Evolutionary conservation across 148 eudicot genomes (phyloP).

Genomic region (Cornus kousa): DNA sequence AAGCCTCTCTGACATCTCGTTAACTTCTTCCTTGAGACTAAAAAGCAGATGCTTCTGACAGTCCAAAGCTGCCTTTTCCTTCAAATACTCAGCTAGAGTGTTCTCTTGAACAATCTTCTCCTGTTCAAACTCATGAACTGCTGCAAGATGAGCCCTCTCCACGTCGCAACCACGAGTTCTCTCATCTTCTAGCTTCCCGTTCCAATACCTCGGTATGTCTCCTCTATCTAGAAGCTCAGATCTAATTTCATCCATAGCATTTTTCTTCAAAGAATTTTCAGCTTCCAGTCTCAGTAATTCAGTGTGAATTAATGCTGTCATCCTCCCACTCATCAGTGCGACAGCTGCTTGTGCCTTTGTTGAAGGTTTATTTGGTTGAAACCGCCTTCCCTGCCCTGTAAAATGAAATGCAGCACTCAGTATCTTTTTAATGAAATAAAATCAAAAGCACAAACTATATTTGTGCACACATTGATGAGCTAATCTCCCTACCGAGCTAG

Average conservation of each 20-base stretch:
- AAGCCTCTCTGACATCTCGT: conserved; percentile 71
- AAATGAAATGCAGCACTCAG: not conserved
- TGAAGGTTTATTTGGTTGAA: conserved; percentile 84
- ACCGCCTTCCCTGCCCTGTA: conserved; percentile 77
- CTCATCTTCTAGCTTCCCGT: conserved; percentile 57
- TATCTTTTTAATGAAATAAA: not conserved
- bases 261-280: conserved; percentile 48
- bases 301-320: conserved; percentile 46
- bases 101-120: conserved; percentile 53
- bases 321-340: conserved; percentile 78
- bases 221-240: conserved; percentile 70
- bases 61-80: conserved; percentile 78
- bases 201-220: conserved; percentile 65
- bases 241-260: conserved; percentile 56
- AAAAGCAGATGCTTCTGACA: conserved; percentile 82
- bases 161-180: conserved; percentile 39
- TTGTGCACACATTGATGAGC: not conserved
- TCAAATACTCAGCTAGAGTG: conserved; percentile 44
- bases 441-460: not conserved
- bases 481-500: not conserved
- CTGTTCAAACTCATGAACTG: conserved; percentile 46
- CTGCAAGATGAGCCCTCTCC: conserved; percentile 40
- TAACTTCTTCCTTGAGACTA: conserved; percentile 59
- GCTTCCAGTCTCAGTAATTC: conserved; percentile 65
- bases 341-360: conserved; percentile 92